phyloP scores from a whole-genome alignment of 306 rosid genomes.

The Prosopis cineraria region DNA sequence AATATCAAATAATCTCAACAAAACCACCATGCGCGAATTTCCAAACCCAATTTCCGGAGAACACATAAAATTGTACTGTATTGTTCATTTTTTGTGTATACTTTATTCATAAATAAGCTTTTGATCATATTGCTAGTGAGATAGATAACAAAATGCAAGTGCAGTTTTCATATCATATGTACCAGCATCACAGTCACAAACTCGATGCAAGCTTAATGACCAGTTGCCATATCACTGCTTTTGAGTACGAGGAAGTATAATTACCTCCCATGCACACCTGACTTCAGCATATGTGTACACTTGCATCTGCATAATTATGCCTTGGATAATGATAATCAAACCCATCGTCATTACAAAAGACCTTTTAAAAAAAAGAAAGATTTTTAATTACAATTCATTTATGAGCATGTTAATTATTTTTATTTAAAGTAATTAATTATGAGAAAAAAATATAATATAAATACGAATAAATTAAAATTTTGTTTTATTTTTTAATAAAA shows the following conservation, averaged over 20 bases:
- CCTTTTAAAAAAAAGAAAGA: no score
- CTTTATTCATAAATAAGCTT: neutral
- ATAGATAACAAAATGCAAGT: neutral
- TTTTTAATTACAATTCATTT: no score
- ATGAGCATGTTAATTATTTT: no score
- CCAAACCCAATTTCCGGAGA: neutral
- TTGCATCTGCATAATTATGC: neutral
- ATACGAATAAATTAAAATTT: no score
- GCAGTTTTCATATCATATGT: neutral
- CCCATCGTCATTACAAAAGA: no score
- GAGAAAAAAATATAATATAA: no score
- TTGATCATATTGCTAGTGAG: neutral
- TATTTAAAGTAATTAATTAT: no score
- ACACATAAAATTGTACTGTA: neutral
- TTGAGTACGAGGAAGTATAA: neutral
- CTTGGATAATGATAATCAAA: neutral
- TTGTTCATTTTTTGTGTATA: neutral
- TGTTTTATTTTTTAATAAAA: no score
- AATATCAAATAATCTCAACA: neutral
- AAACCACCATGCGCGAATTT: neutral
- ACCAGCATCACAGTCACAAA: neutral
- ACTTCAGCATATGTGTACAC: neutral
- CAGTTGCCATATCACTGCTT: neutral
- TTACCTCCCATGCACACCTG: neutral
- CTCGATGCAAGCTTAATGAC: neutral